Conservation (phyloP, 2,329 filamentous ascomycete species). For the Pseudonectria buxi region DNA sequence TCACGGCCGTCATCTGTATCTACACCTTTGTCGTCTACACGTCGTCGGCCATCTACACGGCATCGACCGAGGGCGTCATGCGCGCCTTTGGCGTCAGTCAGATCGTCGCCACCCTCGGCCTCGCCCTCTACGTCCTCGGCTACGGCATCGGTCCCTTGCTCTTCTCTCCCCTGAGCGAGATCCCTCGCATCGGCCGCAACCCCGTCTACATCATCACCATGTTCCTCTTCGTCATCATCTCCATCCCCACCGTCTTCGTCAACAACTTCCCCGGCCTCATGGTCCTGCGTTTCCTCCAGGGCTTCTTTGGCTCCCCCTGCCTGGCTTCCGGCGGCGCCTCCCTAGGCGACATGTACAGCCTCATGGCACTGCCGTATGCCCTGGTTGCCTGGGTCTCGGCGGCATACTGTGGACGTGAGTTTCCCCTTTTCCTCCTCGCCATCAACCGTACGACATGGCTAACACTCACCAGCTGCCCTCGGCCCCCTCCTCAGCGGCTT, state of each 20-base stretch:
- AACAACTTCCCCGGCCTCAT: constrained; percentile 58
- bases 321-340: constrained; percentile 53
- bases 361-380: constrained; percentile 50
- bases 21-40: constrained; percentile 57
- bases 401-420: constrained; percentile 40
- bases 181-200: constrained; percentile 60
- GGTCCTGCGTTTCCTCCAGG: constrained; percentile 57
- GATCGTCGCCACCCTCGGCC: constrained; percentile 47
- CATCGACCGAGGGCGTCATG: constrained; percentile 42
- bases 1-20: constrained; percentile 41
- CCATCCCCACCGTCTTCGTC: constrained; percentile 56
- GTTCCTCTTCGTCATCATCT: constrained; percentile 60
- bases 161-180: constrained; percentile 60
- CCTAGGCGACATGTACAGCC: constrained; percentile 46
- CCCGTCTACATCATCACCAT: constrained; percentile 63
- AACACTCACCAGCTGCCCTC: constrained; percentile 37
- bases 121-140: constrained; percentile 57
- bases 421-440: constrained; percentile 5
- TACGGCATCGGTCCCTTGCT: constrained; percentile 59
- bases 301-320: constrained; percentile 60
- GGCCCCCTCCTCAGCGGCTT: constrained; percentile 57
- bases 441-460: constrained; percentile 15
- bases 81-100: constrained; percentile 44
- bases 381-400: constrained; percentile 53
- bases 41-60: constrained; percentile 40